Evolutionary conservation across 805 yeast genomes (phyloP).

Genomic region (Saturnispora mendoncae): DNA sequence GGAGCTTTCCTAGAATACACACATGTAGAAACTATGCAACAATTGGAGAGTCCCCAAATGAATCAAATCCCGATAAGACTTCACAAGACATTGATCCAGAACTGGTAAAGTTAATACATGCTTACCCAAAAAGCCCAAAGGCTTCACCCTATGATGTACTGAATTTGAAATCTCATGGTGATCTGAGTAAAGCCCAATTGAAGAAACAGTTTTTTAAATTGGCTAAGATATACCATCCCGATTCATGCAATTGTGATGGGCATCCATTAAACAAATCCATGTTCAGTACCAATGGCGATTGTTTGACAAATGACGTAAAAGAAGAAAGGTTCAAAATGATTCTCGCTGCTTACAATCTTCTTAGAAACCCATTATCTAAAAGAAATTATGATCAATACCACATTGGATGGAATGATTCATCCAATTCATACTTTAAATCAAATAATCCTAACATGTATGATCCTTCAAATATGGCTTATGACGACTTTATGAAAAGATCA

Average conservation of each 20-base stretch:
- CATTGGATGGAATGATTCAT: slow-evolving; percentile 36
- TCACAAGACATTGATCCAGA: slow-evolving; percentile 16
- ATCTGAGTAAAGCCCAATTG: slow-evolving; percentile 32
- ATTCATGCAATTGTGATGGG: slow-evolving; percentile 28
- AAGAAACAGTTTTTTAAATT: slow-evolving; percentile 46
- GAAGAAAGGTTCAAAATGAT: slow-evolving; percentile 46
- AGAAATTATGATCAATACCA: slow-evolving; percentile 38
- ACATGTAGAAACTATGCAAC: background rate
- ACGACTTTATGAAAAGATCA: slow-evolving; percentile 6
- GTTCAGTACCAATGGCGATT: background rate
- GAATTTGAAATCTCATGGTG: slow-evolving; percentile 28
- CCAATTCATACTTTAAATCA: slow-evolving; percentile 11
- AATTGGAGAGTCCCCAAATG: background rate
- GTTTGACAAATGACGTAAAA: slow-evolving; percentile 19
- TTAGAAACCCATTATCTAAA: slow-evolving; percentile 37
- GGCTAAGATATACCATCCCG: slow-evolving; percentile 82
- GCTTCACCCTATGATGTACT: slow-evolving; percentile 73
- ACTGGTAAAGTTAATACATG: slow-evolving; percentile 18
- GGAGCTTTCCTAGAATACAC: no score
- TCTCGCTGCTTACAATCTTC: slow-evolving; percentile 50
- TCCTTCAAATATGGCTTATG: slow-evolving; percentile 15
- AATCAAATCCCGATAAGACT: slow-evolving; percentile 4
- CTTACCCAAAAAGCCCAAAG: slow-evolving; percentile 36
- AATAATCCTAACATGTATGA: slow-evolving; percentile 17
- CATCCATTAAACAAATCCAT: slow-evolving; percentile 10